phyloP scores from a whole-genome alignment of 2,329 filamentous ascomycete species.

The Ceratocystis harringtonii region DNA sequence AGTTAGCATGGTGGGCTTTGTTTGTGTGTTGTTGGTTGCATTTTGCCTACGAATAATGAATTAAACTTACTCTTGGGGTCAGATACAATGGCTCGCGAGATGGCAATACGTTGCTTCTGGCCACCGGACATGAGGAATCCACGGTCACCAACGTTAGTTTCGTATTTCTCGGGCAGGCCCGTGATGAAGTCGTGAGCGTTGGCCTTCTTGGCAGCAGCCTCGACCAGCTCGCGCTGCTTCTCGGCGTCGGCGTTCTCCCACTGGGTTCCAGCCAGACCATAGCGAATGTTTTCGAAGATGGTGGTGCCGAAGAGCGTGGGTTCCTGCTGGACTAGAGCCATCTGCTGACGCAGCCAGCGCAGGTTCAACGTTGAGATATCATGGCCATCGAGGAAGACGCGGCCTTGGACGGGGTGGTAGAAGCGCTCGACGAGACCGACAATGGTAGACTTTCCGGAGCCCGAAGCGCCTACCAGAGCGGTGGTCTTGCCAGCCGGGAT shows the following conservation, averaged over 20 bases:
- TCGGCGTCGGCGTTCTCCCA: conserved; percentile 55
- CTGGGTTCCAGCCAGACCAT: conserved; percentile 74
- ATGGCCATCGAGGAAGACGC: conserved; percentile 66
- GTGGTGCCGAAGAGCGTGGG: conserved; percentile 80
- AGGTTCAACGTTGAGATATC: conserved; percentile 73
- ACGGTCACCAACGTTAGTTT: conserved; percentile 89
- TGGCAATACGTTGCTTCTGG: conserved; percentile 93
- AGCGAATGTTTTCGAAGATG: conserved; percentile 78
- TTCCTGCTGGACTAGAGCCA: conserved; percentile 85
- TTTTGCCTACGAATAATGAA: not conserved
- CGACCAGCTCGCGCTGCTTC: conserved; percentile 53
- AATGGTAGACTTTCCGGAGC: conserved; percentile 88
- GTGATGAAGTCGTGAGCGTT: conserved; percentile 90
- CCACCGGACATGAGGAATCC: conserved; percentile 87
- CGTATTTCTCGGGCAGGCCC: conserved; percentile 69
- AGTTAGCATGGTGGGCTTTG: not conserved
- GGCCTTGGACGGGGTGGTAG: conserved; percentile 73
- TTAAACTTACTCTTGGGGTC: conserved; percentile 55
- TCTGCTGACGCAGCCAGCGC: conserved; percentile 80
- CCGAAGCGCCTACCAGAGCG: conserved; percentile 83
- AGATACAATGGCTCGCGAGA: conserved; percentile 77
- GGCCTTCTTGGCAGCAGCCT: conserved; percentile 72
- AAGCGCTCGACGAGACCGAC: conserved; percentile 88
- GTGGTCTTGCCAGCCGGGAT: conserved; percentile 86
- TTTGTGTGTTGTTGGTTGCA: not conserved